A percentile compares a stretch with the other conserved stretches of the same genome.
phyloP scores from a whole-genome alignment of 1,284 basidiomycete species.

The Cutaneotrichosporon dermatis region DNA sequence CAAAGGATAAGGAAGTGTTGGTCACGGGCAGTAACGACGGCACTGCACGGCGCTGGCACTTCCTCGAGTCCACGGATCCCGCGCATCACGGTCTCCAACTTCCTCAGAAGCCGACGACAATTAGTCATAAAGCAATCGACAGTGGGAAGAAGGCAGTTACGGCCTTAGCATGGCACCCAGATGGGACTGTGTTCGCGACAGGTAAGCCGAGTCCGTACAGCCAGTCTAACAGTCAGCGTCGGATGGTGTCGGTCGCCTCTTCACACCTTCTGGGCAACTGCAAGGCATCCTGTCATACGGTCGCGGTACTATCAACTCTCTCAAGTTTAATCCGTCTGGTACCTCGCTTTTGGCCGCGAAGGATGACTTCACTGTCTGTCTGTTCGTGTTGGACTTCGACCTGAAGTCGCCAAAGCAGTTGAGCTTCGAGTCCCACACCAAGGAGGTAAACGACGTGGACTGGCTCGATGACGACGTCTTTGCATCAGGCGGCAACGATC shows the following conservation, averaged over 20 bases:
- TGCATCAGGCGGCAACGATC: slow-evolving; percentile 42
- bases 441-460: slow-evolving; percentile 47
- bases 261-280: slow-evolving; percentile 39
- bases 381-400: slow-evolving; percentile 20
- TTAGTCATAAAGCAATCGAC: slow-evolving; percentile 41
- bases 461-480: slow-evolving; percentile 47
- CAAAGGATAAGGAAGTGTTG: slow-evolving; percentile 35
- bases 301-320: slow-evolving; percentile 34
- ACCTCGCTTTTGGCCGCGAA: slow-evolving; percentile 35
- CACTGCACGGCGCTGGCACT: slow-evolving; percentile 40
- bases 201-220: slow-evolving; percentile 11
- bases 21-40: slow-evolving; percentile 37
- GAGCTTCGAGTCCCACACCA: slow-evolving; percentile 36
- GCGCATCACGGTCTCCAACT: slow-evolving; percentile 13
- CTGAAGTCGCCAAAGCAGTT: slow-evolving; percentile 20
- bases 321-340: slow-evolving; percentile 42
- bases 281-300: slow-evolving; percentile 43
- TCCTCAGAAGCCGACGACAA: slow-evolving; percentile 21
- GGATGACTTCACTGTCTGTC: slow-evolving; percentile 32
- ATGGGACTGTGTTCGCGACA: slow-evolving; percentile 41
- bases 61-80: slow-evolving; percentile 11
- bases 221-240: slow-evolving; percentile 10
- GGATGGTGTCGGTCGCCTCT: slow-evolving; percentile 40
- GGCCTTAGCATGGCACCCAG: slow-evolving; percentile 39
- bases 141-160: slow-evolving; percentile 36